A percentile compares a stretch with the other conserved stretches of the same genome.
Conservation (phyloP, 495 filamentous ascomycete species). For the Penicillium tannophilum region DNA sequence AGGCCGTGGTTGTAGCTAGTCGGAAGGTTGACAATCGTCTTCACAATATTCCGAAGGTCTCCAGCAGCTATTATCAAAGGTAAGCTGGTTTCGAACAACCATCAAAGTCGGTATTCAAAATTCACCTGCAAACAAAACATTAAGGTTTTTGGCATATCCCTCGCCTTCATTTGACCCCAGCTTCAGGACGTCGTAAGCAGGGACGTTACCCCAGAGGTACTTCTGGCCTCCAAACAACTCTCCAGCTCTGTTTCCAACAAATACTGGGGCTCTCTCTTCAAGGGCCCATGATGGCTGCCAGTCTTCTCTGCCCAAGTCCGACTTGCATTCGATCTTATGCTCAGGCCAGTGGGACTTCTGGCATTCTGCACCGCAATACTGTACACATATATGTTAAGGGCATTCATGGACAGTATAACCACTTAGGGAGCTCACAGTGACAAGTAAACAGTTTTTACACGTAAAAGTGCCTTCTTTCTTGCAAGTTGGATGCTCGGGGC, state of each 20-base stretch:
- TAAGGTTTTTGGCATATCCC: constrained; percentile 28
- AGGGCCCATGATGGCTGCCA: not conserved
- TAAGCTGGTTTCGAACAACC: no score
- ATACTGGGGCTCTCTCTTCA: not conserved
- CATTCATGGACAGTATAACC: no score
- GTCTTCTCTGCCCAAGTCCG: not conserved
- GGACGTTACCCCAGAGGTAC: constrained; percentile 40
- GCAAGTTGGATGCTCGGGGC: not conserved
- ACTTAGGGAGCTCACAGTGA: not conserved
- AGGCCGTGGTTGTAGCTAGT: constrained; percentile 23
- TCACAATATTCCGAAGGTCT: constrained; percentile 47
- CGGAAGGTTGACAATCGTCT: constrained; percentile 39
- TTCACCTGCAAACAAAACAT: constrained; percentile 44
- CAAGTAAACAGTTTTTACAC: not conserved
- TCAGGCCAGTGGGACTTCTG: not conserved
- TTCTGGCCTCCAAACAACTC: constrained; percentile 11
- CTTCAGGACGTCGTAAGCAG: constrained; percentile 46
- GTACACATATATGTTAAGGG: not conserved
- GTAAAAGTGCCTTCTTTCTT: not conserved
- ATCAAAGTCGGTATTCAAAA: not conserved
- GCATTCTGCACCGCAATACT: not conserved
- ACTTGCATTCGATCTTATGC: not conserved
- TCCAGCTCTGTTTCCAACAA: not conserved
- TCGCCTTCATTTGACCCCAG: constrained; percentile 46
- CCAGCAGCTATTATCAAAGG: constrained; percentile 39